Base-by-base conservation (phyloP, 768 basidiomycete species). In the Macrolepiota fuliginosa region DNA sequence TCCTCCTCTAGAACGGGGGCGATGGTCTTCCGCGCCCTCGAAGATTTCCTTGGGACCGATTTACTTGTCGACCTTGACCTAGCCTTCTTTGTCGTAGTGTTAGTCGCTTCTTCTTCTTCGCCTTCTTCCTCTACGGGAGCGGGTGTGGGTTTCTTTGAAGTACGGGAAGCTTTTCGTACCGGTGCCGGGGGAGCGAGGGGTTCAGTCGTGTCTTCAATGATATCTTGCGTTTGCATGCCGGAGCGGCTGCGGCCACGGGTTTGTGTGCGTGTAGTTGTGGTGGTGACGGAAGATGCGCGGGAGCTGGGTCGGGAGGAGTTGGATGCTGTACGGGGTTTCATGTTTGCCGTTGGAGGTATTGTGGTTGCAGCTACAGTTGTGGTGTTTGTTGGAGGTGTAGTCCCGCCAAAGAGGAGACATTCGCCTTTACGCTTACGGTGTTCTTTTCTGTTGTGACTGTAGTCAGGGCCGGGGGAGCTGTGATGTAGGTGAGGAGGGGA, bases 351-450 rank as follows among this genome's bases (percentile, higher is more conserved):
- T 1, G 54, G 68, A 17, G 62, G 50, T 24, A 51, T 45, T 17
- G 42, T 6, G 2, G 17, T 46, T 15, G 59, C 64, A 61, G 61
- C 7, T 1, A 39, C 4, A 15, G 54, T 25, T 15, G 40, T 19
- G 15, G 54, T 58, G 27, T 47, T 60, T 58, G 49, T 58, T 25
- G 64, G 56, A 32, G 59, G 66, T 54, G 56, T 63, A 46, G 66
- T 63, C 57, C 61, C 71, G 54, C 65, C 24, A 61, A 82, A 79
- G 71, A 83, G 79, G 9, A 80, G 74, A 65, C 79, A 82, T 52
- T 76, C 59, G 54, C 78, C 76, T 36, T 78, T 79, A 53, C 92
- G 88, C 62, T 81, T 82, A n/a, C 80, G 80, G 67, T 96, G 93
- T 67, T 94, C 89, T 68, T 89, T 81, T 63, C 91, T 92, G 67